Evolutionary conservation across 75 land plant species (phyloP), one percentile per base, ranked within the genome.

Genomic region (Cryptomeria japonica): DNA sequence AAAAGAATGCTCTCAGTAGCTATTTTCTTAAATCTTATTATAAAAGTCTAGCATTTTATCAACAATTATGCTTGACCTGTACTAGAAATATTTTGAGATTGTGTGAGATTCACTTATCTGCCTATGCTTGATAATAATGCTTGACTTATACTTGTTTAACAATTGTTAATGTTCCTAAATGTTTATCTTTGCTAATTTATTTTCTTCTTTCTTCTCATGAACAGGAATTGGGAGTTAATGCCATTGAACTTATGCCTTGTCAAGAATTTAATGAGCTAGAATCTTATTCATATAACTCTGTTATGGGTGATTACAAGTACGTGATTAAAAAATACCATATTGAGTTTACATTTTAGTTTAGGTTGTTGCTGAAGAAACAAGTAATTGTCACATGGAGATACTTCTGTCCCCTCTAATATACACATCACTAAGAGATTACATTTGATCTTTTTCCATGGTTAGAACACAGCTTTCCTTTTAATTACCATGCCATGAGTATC

Each of bases 261-360:
- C 99, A 98, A 44, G 99, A 98, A 84, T 98, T 97, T 87, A 98
- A 98, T 88, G 99, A 98, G 90, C 88, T 98, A 88, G 99, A 98
- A 88, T 96, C 92, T 61, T 95, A 87, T 85, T 89, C 92, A 70
- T 96, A 95, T 90, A 96, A 94, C 87, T 84, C 96, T 86, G 91
- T 91, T 36, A 78, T 91, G 91, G 97, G 95, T 82, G 97, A 97
- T 51, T 91, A 95, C 88, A 98, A 93, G 99, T 97, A 97, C 14
- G 88, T 75, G 28, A 28, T 53, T n/a, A 6, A 41, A 75, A 82
- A 46, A 14, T 42, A 46, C 32, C 14, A 2, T 82, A 22, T 2
- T 46, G 13, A 46, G 34, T 44, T 44, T 46, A 46, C n/a, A 38
- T 82, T 82, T 28, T 82, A 82, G 15, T 42, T 46, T 82, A 82